Percentiles rank a stretch among this genome's conserved stretches.
These are phyloP conservation scores for Pythium angustatum DNA, from an alignment of 352 stramenopile species.

Conservation along the genomic window DNA sequence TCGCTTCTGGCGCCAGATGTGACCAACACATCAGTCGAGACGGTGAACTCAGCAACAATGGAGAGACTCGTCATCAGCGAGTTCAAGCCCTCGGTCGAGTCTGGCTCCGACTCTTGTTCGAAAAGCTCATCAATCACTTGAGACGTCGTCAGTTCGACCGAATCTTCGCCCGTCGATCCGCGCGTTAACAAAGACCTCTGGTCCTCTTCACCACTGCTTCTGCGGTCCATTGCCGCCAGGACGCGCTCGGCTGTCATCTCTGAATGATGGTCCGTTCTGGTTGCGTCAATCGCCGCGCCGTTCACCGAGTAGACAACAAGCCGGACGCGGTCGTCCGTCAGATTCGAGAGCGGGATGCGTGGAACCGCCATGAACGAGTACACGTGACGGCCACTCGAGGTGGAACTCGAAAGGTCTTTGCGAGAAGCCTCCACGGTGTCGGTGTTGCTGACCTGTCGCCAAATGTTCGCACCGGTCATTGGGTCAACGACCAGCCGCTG, in stretches of 20 bases:
- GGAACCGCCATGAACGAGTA: constrained; percentile 87
- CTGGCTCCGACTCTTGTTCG: constrained; percentile 70
- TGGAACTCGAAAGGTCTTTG: constrained; percentile 39
- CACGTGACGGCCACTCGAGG: constrained; percentile 45
- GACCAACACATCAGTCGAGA: constrained; percentile 65
- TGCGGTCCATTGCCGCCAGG: constrained; percentile 66
- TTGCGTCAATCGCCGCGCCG: constrained; percentile 29
- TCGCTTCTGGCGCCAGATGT: constrained; percentile 64
- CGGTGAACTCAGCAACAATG: constrained; percentile 75
- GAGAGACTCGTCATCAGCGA: constrained; percentile 33
- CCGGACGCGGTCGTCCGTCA: constrained; percentile 64
- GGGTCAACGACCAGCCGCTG: constrained; percentile 57
- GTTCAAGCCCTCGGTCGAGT: constrained; percentile 37
- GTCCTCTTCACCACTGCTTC: constrained; percentile 47
- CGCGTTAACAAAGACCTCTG: constrained; percentile 20
- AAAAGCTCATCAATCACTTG: constrained; percentile 82
- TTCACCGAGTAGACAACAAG: constrained; percentile 76
- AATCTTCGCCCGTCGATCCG: constrained; percentile 18
- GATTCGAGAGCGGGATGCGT: constrained; percentile 55
- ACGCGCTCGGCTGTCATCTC: constrained; percentile 75
- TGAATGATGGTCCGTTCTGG: constrained; percentile 43
- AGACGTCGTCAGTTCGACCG: constrained; percentile 29
- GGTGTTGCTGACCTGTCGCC: constrained; percentile 79
- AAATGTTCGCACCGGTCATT: constrained; percentile 44
- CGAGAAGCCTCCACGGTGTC: constrained; percentile 70